Percentiles rank a stretch among this genome's conserved stretches.
These are phyloP conservation scores for Ampelocalamus luodianensis DNA, from an alignment of 176 grass and related monocot species.

Conservation along the genomic window DNA sequence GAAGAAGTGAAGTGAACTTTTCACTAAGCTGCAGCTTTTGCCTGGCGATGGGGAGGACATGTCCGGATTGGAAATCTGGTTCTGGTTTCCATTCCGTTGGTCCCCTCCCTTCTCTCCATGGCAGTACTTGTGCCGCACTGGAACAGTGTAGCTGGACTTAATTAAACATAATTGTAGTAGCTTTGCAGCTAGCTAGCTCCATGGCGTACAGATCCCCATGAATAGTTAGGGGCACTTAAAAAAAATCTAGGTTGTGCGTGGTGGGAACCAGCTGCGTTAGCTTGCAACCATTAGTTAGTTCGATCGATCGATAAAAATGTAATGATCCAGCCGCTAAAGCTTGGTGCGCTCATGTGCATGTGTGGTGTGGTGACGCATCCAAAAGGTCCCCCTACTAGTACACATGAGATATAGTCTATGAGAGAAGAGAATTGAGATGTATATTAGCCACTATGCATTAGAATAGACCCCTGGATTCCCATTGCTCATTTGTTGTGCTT, in stretches of 20 bases:
- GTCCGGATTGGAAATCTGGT: constrained; percentile 49
- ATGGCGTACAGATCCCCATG: constrained; percentile 45
- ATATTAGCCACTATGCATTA: constrained; percentile 48
- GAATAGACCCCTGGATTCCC: constrained; percentile 62
- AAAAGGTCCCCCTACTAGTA: constrained; percentile 37
- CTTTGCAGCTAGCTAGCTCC: constrained; percentile 39
- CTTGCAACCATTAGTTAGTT: constrained; percentile 24
- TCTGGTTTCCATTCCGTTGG: constrained; percentile 50
- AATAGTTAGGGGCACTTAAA: constrained; percentile 20
- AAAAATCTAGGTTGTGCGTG: constrained; percentile 15
- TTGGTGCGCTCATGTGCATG: constrained; percentile 42
- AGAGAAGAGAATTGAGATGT: constrained; percentile 16
- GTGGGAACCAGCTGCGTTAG: constrained; percentile 53
- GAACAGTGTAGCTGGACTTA: constrained; percentile 29
- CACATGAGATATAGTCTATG: constrained; percentile 42
- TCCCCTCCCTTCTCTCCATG: constrained; percentile 33
- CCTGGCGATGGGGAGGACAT: constrained; percentile 50
- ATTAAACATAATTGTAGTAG: constrained; percentile 37
- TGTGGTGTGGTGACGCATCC: constrained; percentile 33
- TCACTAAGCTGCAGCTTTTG: constrained; percentile 58
- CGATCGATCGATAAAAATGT: constrained; percentile 8
- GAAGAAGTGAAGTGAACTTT: constrained; percentile 47
- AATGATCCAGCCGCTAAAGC: constrained; percentile 32
- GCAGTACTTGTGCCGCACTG: constrained; percentile 11
- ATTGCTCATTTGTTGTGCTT: constrained; percentile 33